A percentile compares a stretch with the other conserved stretches of the same genome.
phyloP scores from a whole-genome alignment of 2,329 filamentous ascomycete species.

The Verticillium nonalfalfae region DNA sequence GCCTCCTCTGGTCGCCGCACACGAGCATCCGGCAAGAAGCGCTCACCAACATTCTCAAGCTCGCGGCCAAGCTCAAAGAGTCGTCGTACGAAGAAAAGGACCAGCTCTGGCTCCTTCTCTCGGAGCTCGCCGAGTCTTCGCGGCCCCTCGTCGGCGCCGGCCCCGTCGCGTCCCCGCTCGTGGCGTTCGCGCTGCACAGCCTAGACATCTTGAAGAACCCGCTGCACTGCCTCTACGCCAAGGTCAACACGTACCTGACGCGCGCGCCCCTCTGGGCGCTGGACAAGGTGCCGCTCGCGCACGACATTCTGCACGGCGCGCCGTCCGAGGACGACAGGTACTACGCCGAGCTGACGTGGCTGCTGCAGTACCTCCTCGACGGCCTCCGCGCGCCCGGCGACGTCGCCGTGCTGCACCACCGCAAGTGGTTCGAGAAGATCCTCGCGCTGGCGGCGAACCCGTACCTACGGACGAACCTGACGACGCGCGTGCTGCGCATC shows the following conservation, averaged over 20 bases:
- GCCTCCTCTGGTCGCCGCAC: slow-evolving; percentile 70
- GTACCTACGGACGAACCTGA: slow-evolving; percentile 51
- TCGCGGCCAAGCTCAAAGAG: slow-evolving; percentile 55
- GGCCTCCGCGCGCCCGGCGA: slow-evolving; percentile 55
- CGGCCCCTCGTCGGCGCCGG: slow-evolving; percentile 43
- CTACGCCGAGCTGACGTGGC: slow-evolving; percentile 68
- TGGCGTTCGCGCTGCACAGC: slow-evolving; percentile 67
- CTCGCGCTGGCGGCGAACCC: slow-evolving; percentile 64
- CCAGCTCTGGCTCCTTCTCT: slow-evolving; percentile 72
- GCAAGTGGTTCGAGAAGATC: slow-evolving; percentile 68
- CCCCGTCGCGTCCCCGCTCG: slow-evolving; percentile 65
- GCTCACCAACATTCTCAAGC: slow-evolving; percentile 60
- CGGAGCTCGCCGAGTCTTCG: slow-evolving; percentile 73
- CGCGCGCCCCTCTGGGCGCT: slow-evolving; percentile 70
- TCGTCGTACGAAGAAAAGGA: slow-evolving; percentile 71
- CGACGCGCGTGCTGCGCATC: slow-evolving; percentile 54
- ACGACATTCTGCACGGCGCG: slow-evolving; percentile 54
- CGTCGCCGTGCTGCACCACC: slow-evolving; percentile 53
- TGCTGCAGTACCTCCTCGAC: slow-evolving; percentile 64
- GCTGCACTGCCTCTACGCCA: slow-evolving; percentile 75
- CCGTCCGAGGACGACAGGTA: slow-evolving; percentile 68
- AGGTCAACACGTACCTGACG: slow-evolving; percentile 79
- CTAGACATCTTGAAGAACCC: slow-evolving; percentile 69
- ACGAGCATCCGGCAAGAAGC: slow-evolving; percentile 75
- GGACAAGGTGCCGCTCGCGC: slow-evolving; percentile 66